Percentiles rank a stretch among this genome's conserved stretches.
These are phyloP conservation scores for Cryptococcus hybrid DNA, from an alignment of 1,284 basidiomycete genomes.

Conservation along the genomic window DNA sequence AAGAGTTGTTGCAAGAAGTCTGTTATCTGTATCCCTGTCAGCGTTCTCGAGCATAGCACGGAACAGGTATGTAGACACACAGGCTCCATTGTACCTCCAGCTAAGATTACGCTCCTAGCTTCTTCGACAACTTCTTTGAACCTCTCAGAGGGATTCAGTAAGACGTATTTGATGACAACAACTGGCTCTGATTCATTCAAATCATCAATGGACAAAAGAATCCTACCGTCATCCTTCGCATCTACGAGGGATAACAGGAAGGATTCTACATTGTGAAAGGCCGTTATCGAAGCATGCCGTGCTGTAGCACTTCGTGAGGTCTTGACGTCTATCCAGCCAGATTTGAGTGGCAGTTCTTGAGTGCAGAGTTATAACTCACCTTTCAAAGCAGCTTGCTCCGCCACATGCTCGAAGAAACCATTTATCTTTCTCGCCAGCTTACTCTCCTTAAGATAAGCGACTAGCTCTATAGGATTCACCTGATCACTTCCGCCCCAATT, in stretches of 20 bases:
- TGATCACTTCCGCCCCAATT: constrained; percentile 67
- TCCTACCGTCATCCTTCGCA: constrained; percentile 68
- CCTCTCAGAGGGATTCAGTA: constrained; percentile 87
- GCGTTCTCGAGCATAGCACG: not conserved
- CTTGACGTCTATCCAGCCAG: constrained; percentile 7
- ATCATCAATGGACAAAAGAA: constrained; percentile 50
- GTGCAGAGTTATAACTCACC: constrained; percentile 20
- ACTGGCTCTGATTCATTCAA: constrained; percentile 22
- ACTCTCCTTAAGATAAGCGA: constrained; percentile 76
- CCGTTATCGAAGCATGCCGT: constrained; percentile 59
- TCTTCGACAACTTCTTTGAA: constrained; percentile 78
- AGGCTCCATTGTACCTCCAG: constrained; percentile 97
- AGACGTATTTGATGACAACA: constrained; percentile 84
- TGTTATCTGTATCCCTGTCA: constrained; percentile 62
- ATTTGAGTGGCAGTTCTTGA: not conserved
- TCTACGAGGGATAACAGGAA: constrained; percentile 81
- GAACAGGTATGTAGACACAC: constrained; percentile 52
- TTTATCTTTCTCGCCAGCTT: constrained; percentile 73
- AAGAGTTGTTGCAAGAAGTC: constrained; percentile 86
- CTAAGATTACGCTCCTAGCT: constrained; percentile 79
- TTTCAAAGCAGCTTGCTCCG: constrained; percentile 56
- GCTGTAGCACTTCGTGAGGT: constrained; percentile 9
- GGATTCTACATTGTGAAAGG: constrained; percentile 78
- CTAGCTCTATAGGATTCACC: constrained; percentile 76
- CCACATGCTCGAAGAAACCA: constrained; percentile 70